Evolutionary conservation across 2,329 filamentous ascomycete genomes (phyloP).

Genomic region (Tolypocladium pustulatum): DNA sequence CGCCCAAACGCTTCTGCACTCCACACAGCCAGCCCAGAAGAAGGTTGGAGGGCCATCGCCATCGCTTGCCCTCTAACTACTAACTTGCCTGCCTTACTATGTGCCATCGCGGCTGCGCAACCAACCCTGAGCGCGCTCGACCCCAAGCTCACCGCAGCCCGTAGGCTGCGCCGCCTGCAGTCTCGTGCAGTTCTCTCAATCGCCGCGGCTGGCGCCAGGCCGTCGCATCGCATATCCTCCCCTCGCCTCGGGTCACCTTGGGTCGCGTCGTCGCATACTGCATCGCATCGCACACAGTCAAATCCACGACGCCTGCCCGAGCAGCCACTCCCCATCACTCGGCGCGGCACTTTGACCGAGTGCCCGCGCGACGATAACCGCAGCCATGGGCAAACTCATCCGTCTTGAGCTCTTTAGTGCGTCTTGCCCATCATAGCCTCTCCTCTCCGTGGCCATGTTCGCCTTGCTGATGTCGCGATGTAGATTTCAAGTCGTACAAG

Average conservation of each 20-base stretch:
- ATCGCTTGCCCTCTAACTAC: neutral
- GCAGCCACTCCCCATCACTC: neutral
- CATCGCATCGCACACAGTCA: neutral
- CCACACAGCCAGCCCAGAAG: neutral
- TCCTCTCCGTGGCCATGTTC: neutral
- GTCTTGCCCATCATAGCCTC: conserved; percentile 17
- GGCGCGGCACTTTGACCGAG: neutral
- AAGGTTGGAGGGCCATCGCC: neutral
- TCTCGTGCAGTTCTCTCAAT: neutral
- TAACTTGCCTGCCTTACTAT: neutral
- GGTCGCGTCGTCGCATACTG: neutral
- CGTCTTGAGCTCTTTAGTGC: conserved; percentile 87
- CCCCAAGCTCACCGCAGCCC: neutral
- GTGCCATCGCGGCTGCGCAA: neutral
- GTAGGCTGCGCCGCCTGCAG: neutral
- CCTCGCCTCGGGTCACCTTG: neutral
- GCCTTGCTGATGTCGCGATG: conserved; percentile 5
- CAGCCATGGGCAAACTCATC: conserved; percentile 88
- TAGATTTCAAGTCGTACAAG: conserved; percentile 99
- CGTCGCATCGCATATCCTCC: neutral
- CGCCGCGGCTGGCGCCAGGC: neutral
- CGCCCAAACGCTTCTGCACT: neutral
- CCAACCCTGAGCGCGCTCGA: neutral
- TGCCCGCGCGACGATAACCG: conserved; percentile 1
- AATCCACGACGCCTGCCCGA: neutral